Conservation (phyloP, 768 basidiomycete species). For the Lactifluus echinatus region DNA sequence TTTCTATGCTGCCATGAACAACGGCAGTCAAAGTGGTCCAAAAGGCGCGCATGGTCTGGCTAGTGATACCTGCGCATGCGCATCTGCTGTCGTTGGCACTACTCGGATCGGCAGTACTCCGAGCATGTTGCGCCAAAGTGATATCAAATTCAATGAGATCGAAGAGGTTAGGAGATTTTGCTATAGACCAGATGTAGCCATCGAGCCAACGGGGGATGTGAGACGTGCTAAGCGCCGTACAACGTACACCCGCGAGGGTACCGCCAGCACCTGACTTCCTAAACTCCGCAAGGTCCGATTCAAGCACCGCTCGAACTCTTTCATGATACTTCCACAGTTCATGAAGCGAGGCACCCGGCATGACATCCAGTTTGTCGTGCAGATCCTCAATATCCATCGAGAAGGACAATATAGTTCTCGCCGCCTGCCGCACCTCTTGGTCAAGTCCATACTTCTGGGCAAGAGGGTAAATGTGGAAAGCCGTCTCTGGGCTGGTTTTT, state of each 20-base stretch:
- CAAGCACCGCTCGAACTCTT: not conserved
- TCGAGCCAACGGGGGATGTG: too few relatives aligned
- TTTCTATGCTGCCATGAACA: too few relatives aligned
- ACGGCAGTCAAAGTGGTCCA: too few relatives aligned
- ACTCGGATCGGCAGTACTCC: too few relatives aligned
- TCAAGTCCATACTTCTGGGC: not conserved
- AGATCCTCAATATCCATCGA: not conserved
- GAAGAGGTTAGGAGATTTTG: too few relatives aligned
- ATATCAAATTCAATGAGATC: too few relatives aligned
- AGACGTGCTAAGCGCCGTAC: not conserved
- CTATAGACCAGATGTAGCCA: too few relatives aligned
- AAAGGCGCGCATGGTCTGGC: too few relatives aligned
- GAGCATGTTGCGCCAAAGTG: too few relatives aligned
- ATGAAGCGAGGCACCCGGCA: not conserved
- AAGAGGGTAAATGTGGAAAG: not conserved
- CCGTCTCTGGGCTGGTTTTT: not conserved
- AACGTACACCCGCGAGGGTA: not conserved
- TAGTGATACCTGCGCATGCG: too few relatives aligned
- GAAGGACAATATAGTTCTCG: not conserved
- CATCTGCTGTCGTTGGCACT: too few relatives aligned
- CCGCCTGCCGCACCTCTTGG: not conserved
- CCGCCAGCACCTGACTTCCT: not conserved
- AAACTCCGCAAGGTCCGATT: not conserved
- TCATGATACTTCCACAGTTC: constrained; percentile 7
- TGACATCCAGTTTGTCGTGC: not conserved